Evolutionary conservation across 2,329 filamentous ascomycete genomes (phyloP).

Genomic region (Rhynchosporium graminicola): DNA sequence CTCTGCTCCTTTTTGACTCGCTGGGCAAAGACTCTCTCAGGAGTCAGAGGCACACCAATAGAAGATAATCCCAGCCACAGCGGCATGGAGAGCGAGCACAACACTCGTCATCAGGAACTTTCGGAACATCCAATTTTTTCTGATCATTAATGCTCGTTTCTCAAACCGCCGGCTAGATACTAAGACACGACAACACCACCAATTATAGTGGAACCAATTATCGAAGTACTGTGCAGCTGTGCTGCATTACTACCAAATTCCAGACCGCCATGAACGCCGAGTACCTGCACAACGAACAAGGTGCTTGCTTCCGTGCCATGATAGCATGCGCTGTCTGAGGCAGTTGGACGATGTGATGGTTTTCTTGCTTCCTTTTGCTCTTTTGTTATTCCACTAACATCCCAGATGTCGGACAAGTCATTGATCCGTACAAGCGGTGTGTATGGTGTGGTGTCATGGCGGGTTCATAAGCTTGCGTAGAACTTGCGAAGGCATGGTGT

Average conservation of each 20-base stretch:
- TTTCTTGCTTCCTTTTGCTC: neutral
- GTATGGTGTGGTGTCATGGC: neutral
- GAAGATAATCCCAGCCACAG: constrained; percentile 1
- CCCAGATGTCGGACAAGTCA: neutral
- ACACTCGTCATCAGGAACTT: constrained; percentile 2
- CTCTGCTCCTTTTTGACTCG: neutral
- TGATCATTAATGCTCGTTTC: neutral
- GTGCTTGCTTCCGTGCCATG: constrained; percentile 2
- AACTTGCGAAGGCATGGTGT: neutral
- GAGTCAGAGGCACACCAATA: neutral
- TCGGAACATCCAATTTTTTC: neutral
- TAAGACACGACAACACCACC: neutral
- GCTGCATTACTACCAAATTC: neutral
- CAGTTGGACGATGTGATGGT: neutral
- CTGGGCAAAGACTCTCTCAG: constrained; percentile 5
- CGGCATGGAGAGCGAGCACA: neutral
- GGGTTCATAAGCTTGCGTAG: constrained; percentile 19
- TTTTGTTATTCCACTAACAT: constrained; percentile 11
- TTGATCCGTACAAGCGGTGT: neutral
- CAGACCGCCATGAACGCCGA: constrained; percentile 9
- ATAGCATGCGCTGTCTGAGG: constrained; percentile 13
- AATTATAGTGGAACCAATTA: neutral
- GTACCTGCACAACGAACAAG: constrained; percentile 2
- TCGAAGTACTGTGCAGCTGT: no score
- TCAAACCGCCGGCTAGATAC: neutral